phyloP scores from a whole-genome alignment of 2,329 filamentous ascomycete genomes.

The Fusarium torulosum region DNA sequence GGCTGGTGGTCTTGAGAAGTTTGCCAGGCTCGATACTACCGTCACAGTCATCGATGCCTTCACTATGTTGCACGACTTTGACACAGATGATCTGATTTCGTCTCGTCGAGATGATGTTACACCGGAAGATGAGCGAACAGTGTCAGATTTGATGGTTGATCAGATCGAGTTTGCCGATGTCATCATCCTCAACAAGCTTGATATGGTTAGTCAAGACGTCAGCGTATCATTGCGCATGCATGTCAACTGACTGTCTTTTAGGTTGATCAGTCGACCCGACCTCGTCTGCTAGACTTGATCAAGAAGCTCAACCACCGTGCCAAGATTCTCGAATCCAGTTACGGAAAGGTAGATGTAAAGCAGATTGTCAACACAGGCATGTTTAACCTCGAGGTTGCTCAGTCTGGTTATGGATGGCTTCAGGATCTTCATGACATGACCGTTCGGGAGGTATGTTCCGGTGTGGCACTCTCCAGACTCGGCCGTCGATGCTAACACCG shows the following conservation, averaged over 20 bases:
- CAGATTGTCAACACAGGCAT: constrained; percentile 74
- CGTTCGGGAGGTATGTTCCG: constrained; percentile 62
- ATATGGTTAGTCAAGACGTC: constrained; percentile 61
- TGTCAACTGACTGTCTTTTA: constrained; percentile 23
- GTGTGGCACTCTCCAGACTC: no score
- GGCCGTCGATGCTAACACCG: no score
- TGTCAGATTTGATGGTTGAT: constrained; percentile 81
- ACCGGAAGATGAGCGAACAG: constrained; percentile 77
- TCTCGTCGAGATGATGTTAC: constrained; percentile 72
- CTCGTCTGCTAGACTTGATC: constrained; percentile 65
- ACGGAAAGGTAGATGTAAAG: constrained; percentile 69
- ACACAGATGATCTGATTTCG: constrained; percentile 75
- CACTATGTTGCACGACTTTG: constrained; percentile 78
- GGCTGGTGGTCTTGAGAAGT: constrained; percentile 73
- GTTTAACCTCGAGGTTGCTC: constrained; percentile 74
- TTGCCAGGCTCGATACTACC: constrained; percentile 77
- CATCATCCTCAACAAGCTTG: constrained; percentile 77
- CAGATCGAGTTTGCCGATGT: constrained; percentile 84
- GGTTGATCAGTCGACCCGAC: constrained; percentile 57
- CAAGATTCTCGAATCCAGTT: constrained; percentile 71
- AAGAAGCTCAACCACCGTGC: constrained; percentile 74
- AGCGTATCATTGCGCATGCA: accelerated
- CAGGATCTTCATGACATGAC: constrained; percentile 78
- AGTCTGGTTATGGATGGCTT: constrained; percentile 76
- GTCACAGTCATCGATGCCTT: constrained; percentile 81